A percentile compares a stretch with the other conserved stretches of the same genome.
Conservation (phyloP, 2,329 filamentous ascomycete genomes). For the Parastagonospora avenae region DNA sequence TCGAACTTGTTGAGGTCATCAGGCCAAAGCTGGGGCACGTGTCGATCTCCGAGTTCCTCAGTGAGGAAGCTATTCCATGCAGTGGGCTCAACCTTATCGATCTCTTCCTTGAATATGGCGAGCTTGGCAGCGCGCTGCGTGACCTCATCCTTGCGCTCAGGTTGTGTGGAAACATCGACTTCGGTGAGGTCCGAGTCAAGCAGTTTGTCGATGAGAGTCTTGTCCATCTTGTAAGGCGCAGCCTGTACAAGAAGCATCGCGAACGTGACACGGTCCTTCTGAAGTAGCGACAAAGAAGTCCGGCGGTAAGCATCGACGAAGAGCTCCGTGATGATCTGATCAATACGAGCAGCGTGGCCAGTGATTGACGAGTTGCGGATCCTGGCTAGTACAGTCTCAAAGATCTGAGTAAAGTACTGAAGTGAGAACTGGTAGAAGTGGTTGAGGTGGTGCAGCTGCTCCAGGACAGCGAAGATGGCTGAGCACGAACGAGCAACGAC, state of each 20-base stretch:
- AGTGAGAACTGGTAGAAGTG: conserved; percentile 99
- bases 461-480: conserved; percentile 93
- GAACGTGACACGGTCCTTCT: conserved; percentile 92
- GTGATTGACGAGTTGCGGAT: conserved; percentile 76
- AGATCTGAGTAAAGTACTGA: conserved; percentile 97
- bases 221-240: conserved; percentile 95
- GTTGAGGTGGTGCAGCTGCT: conserved; percentile 97
- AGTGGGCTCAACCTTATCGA: conserved; percentile 65
- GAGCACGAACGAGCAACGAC: conserved; percentile 94
- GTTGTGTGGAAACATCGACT: conserved; percentile 75
- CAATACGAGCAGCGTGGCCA: conserved; percentile 78
- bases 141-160: conserved; percentile 68
- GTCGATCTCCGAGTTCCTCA: conserved; percentile 85
- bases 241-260: conserved; percentile 95
- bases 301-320: conserved; percentile 92
- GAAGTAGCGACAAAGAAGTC: conserved; percentile 88
- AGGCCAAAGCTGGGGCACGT: conserved; percentile 78
- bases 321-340: conserved; percentile 88
- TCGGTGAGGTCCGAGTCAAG: conserved; percentile 78
- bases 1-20: conserved; percentile 69
- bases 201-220: conserved; percentile 81
- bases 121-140: conserved; percentile 72
- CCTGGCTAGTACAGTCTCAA: conserved; percentile 84
- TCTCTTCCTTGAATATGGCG: conserved; percentile 71
- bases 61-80: conserved; percentile 83